Conservation (phyloP, 148 eudicot genomes). For the Chenopodium album region DNA sequence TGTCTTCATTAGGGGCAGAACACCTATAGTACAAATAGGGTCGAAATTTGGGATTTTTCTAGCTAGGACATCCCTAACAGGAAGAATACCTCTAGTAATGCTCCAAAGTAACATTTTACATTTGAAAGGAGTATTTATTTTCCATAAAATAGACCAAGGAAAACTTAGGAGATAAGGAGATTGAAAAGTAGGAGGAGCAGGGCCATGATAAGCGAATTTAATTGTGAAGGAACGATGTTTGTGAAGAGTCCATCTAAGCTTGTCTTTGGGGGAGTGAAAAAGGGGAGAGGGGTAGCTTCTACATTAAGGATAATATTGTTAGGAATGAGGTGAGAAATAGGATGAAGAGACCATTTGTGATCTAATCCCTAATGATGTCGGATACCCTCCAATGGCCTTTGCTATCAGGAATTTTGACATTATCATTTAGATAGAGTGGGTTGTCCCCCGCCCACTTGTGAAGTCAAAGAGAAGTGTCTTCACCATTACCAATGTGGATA, state of each 20-base stretch:
- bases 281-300: background rate
- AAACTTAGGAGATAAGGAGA: too few relatives aligned
- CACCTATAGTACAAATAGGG: background rate
- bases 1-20: background rate
- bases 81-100: background rate
- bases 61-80: background rate
- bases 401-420: rapidly evolving
- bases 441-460: background rate
- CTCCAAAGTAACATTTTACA: background rate
- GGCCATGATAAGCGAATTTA: too few relatives aligned
- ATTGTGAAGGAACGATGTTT: background rate
- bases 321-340: background rate
- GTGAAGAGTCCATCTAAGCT: background rate
- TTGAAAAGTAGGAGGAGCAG: background rate
- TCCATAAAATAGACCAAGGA: too few relatives aligned
- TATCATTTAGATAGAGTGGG: rapidly evolving
- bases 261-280: background rate
- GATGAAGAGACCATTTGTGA: background rate
- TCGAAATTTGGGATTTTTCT: background rate
- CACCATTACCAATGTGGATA: background rate
- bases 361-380: too few relatives aligned
- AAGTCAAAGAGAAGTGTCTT: background rate
- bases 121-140: too few relatives aligned
- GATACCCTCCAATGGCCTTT: background rate
- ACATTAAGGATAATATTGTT: rapidly evolving